Percentiles rank a stretch among this genome's conserved stretches.
phyloP scores from a whole-genome alignment of 768 basidiomycete genomes.

The Tricholoma hemisulphureum region DNA sequence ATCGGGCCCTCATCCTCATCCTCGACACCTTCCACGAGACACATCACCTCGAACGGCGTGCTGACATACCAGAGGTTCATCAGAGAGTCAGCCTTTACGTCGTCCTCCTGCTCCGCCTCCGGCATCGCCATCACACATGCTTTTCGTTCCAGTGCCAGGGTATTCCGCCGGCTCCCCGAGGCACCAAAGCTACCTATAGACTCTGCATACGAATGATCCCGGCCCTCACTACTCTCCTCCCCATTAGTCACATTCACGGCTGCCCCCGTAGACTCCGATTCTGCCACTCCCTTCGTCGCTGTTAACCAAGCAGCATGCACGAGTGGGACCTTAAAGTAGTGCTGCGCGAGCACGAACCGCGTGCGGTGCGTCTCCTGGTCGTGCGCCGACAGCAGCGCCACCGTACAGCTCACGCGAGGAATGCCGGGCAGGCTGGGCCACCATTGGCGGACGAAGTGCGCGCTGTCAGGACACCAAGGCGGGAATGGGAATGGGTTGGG shows the following conservation, averaged over 20 bases:
- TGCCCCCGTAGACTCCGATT: constrained; percentile 8
- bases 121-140: constrained; percentile 15
- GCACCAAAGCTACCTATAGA: not conserved
- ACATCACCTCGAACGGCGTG: constrained; percentile 70
- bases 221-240: not conserved
- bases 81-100: constrained; percentile 47
- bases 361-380: constrained; percentile 59
- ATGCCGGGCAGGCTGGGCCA: constrained; percentile 68
- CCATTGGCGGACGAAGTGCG: constrained; percentile 80
- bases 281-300: not conserved
- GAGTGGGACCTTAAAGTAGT: constrained; percentile 73
- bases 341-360: constrained; percentile 67
- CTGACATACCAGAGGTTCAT: constrained; percentile 72
- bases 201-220: not conserved
- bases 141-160: constrained; percentile 1
- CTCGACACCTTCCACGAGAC: constrained; percentile 51
- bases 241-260: not conserved
- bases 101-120: constrained; percentile 12
- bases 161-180: not conserved
- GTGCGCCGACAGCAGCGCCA: constrained; percentile 63
- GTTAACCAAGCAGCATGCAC: constrained; percentile 31
- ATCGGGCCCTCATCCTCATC: constrained; percentile 38
- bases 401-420: constrained; percentile 69
- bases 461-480: constrained; percentile 69
- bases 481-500: constrained; percentile 66